These are phyloP conservation scores for Discostella stelligera DNA, from an alignment of 352 stramenopile genomes.

Conservation along the genomic window DNA sequence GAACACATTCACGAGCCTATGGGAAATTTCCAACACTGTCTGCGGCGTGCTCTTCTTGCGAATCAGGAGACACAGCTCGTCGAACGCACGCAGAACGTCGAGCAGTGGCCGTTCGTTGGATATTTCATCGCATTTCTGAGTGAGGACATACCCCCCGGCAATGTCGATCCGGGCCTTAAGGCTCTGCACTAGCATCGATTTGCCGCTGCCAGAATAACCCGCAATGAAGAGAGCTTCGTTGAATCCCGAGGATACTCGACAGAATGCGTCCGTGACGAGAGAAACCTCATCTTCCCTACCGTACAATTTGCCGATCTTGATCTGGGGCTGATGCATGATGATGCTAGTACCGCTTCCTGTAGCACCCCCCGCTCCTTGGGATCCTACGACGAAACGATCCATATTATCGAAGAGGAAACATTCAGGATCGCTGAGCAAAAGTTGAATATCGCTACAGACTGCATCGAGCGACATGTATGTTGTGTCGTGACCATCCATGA, in stretches of 20 bases:
- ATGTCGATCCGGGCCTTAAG: slow-evolving; percentile 15
- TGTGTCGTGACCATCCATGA: background rate
- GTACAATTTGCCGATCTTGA: slow-evolving; percentile 18
- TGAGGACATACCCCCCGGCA: slow-evolving; percentile 31
- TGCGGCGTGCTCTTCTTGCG: slow-evolving; percentile 5
- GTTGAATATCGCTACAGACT: slow-evolving; percentile 15
- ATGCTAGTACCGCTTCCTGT: background rate
- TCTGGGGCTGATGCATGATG: background rate
- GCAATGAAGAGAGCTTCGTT: slow-evolving; percentile 45
- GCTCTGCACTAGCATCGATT: slow-evolving; percentile 27
- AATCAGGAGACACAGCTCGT: slow-evolving; percentile 34
- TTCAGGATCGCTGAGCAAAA: slow-evolving; percentile 18
- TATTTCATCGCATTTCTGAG: slow-evolving; percentile 36
- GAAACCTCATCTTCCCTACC: slow-evolving; percentile 16
- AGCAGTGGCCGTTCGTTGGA: slow-evolving; percentile 19
- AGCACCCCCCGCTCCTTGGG: too few relatives aligned
- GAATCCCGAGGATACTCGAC: slow-evolving; percentile 24
- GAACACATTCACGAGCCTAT: slow-evolving; percentile 24
- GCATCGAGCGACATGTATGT: background rate
- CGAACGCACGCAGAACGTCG: slow-evolving; percentile 21
- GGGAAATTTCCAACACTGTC: slow-evolving; percentile 18
- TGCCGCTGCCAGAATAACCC: slow-evolving; percentile 37
- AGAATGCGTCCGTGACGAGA: slow-evolving; percentile 30
- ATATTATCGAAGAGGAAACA: slow-evolving; percentile 15
- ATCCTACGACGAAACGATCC: background rate